Conservation (phyloP, 306 rosid genomes). For the Cucumis sativus region DNA sequence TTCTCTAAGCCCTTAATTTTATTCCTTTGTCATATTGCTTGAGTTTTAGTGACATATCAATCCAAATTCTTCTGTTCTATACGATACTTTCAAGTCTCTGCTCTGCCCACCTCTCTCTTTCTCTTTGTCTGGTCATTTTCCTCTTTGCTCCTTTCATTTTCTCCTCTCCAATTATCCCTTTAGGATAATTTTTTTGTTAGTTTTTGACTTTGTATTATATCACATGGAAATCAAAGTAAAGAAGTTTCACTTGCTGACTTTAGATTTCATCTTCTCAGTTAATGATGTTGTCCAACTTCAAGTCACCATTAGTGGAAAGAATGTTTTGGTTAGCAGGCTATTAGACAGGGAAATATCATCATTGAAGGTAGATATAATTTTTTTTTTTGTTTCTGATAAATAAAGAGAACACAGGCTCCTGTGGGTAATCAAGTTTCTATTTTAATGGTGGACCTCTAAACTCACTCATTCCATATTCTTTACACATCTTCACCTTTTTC, state of each 20-base stretch:
- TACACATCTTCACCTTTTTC: neutral
- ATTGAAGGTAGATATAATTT: slow-evolving; percentile 26
- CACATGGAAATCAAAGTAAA: neutral
- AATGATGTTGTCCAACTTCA: neutral
- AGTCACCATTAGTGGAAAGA: slow-evolving; percentile 30
- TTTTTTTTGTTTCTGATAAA: slow-evolving; percentile 13
- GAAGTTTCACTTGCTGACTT: neutral
- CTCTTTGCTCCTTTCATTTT: neutral
- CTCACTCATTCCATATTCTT: slow-evolving; percentile 10
- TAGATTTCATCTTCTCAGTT: neutral
- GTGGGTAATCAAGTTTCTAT: slow-evolving; percentile 16
- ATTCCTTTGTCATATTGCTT: slow-evolving; percentile 9
- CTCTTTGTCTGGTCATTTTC: neutral
- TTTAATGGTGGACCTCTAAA: slow-evolving; percentile 33
- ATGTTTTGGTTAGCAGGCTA: slow-evolving; percentile 13
- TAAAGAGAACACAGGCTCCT: slow-evolving; percentile 28
- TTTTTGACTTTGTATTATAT: neutral
- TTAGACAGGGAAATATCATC: slow-evolving; percentile 17
- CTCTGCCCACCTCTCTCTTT: neutral
- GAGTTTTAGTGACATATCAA: slow-evolving; percentile 8
- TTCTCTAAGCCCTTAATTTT: slow-evolving; percentile 21
- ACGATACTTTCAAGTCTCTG: slow-evolving; percentile 3
- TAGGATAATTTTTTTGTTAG: neutral
- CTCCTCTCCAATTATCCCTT: neutral
- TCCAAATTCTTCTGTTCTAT: neutral